Base-by-base conservation (phyloP, 306 rosid genomes). In the barrel medic (Medicago truncatula) region DNA sequence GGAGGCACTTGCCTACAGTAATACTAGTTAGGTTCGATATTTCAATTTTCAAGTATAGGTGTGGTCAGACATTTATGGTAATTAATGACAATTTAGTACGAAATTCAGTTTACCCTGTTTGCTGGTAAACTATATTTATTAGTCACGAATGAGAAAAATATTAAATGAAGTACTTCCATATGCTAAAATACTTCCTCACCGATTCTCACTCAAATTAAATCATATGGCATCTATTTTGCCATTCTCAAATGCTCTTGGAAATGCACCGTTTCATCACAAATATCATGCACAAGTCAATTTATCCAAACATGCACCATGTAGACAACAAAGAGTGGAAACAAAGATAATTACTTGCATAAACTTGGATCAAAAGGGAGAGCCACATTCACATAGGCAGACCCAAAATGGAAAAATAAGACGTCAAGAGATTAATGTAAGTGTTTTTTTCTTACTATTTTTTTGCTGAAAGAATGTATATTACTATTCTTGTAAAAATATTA, bases 241-340 rank as follows among this genome's bases (percentile, higher is more conserved):
- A 23, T 11, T 21, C 3, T 58, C 64, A 58, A 58, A 58, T 58
- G 36, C 15, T 23, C 7, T 58, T 58, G 64, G 64, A 58, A 58
- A 11, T 23, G 16, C 9, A 12, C 16, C 14, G 6, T 23, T 58
- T 13, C 64, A 23, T 60, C 66, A 28, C 41, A 60, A 60, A 60
- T 28, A 25, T 60, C 9, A 60, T 25, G 10, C 16, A 7, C 66
- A 59, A 59, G 16, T 59, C 8, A 15, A 59, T 59, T 6, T 13
- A 59, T 59, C 40, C 40, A 59, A 59, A 25, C n/a, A 60, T 60
- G 66, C 5, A 6, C 12, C 41, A 54, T 54, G 60, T 60, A 60
- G 66, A 60, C 66, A 60, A 28, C 18, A 28, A 60, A 25, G 2
- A 1, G 2, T 59, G 18, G 28, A 59, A 39, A 59, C 18, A 13